These are phyloP conservation scores for Pulveroboletus ravenelii DNA, from an alignment of 768 basidiomycete genomes.

Conservation along the genomic window DNA sequence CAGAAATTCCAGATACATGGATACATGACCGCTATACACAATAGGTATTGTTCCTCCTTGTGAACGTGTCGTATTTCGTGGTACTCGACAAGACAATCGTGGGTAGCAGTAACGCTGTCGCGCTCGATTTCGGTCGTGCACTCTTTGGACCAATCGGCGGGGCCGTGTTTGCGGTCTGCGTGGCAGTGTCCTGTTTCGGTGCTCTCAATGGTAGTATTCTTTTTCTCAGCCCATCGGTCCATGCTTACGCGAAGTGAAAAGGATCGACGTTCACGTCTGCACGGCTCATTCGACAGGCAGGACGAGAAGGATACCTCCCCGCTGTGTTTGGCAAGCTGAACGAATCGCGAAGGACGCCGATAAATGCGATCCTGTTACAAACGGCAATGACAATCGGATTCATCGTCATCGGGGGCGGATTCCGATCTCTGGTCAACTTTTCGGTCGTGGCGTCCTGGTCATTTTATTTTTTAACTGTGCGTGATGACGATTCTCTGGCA, in stretches of 20 bases:
- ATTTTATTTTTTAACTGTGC: slow-evolving; percentile 80
- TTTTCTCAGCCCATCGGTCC: not conserved
- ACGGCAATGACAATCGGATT: slow-evolving; percentile 69
- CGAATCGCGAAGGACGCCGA: slow-evolving; percentile 70
- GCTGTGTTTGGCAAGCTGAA: slow-evolving; percentile 77
- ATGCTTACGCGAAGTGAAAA: slow-evolving; percentile 25
- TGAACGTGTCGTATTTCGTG: slow-evolving; percentile 89
- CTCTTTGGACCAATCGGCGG: slow-evolving; percentile 87
- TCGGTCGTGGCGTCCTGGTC: slow-evolving; percentile 84
- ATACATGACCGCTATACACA: not conserved
- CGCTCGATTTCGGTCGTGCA: slow-evolving; percentile 86
- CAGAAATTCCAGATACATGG: not conserved
- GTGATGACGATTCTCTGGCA: slow-evolving; percentile 18
- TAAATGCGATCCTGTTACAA: slow-evolving; percentile 84
- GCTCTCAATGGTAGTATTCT: slow-evolving; percentile 73
- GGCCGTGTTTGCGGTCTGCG: slow-evolving; percentile 81
- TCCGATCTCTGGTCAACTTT: slow-evolving; percentile 84
- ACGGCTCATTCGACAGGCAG: slow-evolving; percentile 85
- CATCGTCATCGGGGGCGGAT: slow-evolving; percentile 84
- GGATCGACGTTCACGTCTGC: slow-evolving; percentile 71
- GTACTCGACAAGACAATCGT: slow-evolving; percentile 81
- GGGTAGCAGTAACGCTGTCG: slow-evolving; percentile 78
- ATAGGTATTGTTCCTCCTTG: slow-evolving; percentile 70
- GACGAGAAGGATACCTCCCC: slow-evolving; percentile 84
- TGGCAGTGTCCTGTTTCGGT: slow-evolving; percentile 93